Base-by-base conservation (phyloP, 306 rosid species). In the Nissolia schottii region DNA sequence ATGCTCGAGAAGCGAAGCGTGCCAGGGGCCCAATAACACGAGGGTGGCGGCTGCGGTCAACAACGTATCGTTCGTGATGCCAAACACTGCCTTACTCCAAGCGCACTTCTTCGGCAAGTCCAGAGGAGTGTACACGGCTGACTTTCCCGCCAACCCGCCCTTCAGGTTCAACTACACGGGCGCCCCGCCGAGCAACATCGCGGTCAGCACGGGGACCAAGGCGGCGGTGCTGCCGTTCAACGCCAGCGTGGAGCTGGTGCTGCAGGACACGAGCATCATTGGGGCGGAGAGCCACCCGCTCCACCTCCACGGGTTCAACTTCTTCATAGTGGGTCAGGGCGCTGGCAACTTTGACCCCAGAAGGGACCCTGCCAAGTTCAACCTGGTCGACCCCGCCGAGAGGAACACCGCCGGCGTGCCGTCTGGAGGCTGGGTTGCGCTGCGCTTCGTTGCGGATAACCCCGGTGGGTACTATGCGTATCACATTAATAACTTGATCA, bases 281-380 rank as follows among this genome's bases (percentile, higher is more conserved):
- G 85, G 82, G 4, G 89, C 96, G 1, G 90, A 90, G 80, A 87
- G 90, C 65, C 96, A 90, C 77, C 96, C 96, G 4, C 87, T 90
- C 79, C 96, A 90, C 46, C 89, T 90, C 60, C 96, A 90, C 72
- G 96, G 96, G 0, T 90, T 82, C 40, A 90, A 87, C 62, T 90
- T 90, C 83, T 87, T 90, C n/a, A 79, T 87, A 58, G 84, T 90
- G 31, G 96, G 87, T 12, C 84, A 85, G 16, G 96, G 96, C 0
- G 57, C 35, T 62, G 96, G 90, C 18, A 90, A 87, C 64, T 90
- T 90, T 13, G 82, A 90, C 73, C 82, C 90, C 24, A 85, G 78
- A 14, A 90, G 76, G 1, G 96, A 87, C 62, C 89, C 90, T 0
- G 4, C 74, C 0, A 87, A 74, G 24, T 90, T 83, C 77, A 87